Conservation (phyloP, 495 filamentous ascomycete species). For the Pseudomonodictys pantanalensis region DNA sequence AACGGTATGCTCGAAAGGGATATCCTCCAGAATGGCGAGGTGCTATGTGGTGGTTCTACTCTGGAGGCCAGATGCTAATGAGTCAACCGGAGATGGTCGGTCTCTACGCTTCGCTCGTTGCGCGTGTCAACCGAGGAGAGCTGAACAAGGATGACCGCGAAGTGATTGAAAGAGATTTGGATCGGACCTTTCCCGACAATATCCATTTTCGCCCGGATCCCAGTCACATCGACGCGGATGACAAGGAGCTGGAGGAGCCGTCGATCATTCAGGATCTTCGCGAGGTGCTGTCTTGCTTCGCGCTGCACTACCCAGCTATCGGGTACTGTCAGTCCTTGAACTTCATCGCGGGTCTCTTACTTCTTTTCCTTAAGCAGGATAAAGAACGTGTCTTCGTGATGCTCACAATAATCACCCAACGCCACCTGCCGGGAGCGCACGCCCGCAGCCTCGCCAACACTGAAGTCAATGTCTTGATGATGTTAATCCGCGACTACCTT, state of each 20-base stretch:
- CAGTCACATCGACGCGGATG: slow-evolving; percentile 29
- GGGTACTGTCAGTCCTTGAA: slow-evolving; percentile 98
- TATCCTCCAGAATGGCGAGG: slow-evolving; percentile 91
- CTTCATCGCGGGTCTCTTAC: slow-evolving; percentile 92
- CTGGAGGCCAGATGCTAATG: slow-evolving; percentile 70
- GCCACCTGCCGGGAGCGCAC: slow-evolving; percentile 89
- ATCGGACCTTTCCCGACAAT: slow-evolving; percentile 96
- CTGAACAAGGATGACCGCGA: slow-evolving; percentile 72
- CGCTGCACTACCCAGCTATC: slow-evolving; percentile 81
- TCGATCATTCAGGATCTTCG: slow-evolving; percentile 76
- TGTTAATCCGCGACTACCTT: slow-evolving; percentile 73
- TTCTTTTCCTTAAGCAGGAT: slow-evolving; percentile 75
- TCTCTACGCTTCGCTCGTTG: slow-evolving; percentile 67
- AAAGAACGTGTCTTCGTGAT: slow-evolving; percentile 93
- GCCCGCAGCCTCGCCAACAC: slow-evolving; percentile 89
- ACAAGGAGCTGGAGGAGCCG: slow-evolving; percentile 54
- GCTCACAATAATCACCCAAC: slow-evolving; percentile 83
- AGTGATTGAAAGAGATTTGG: slow-evolving; percentile 89
- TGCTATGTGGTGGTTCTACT: slow-evolving; percentile 95
- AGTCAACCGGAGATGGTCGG: slow-evolving; percentile 60
- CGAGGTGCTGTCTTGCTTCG: slow-evolving; percentile 83
- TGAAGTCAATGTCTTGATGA: slow-evolving; percentile 92
- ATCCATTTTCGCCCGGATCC: slow-evolving; percentile 78
- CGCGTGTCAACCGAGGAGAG: slow-evolving; percentile 59
- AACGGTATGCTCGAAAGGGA: slow-evolving; percentile 90